A percentile compares a stretch with the other conserved stretches of the same genome.
Conservation (phyloP, 441 rosid species). For the Lepidium campestre region DNA sequence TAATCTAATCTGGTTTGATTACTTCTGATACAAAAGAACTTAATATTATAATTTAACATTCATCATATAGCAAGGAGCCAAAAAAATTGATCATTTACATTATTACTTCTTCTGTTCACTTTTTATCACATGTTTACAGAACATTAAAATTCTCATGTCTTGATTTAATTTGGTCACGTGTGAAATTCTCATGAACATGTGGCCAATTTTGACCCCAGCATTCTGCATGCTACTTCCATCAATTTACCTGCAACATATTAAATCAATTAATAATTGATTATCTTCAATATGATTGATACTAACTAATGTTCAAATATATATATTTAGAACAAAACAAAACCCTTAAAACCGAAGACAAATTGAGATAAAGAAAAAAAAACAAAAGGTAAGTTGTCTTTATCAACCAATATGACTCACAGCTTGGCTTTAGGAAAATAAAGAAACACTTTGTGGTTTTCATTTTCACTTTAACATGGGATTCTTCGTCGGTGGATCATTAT, state of each 20-base stretch:
- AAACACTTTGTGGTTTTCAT: slow-evolving; percentile 1
- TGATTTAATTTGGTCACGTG: not conserved
- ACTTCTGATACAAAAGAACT: not conserved
- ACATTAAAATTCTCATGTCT: slow-evolving; percentile 2
- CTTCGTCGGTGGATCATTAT: slow-evolving; percentile 29
- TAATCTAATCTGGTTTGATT: not conserved
- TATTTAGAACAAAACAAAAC: not conserved
- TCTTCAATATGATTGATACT: not conserved
- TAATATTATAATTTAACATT: not conserved
- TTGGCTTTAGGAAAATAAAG: not conserved
- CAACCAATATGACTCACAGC: not conserved
- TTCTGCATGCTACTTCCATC: slow-evolving; percentile 76
- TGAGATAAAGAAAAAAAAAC: not conserved
- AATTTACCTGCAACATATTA: slow-evolving; percentile 61
- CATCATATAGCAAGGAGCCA: not conserved
- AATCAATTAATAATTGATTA: not conserved
- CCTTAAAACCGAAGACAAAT: not conserved
- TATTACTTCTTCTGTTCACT: not conserved
- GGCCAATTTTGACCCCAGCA: slow-evolving; percentile 53
- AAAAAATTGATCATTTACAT: slow-evolving; percentile 28
- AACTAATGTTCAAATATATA: not conserved
- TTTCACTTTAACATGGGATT: slow-evolving; percentile 17
- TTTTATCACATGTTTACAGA: slow-evolving; percentile 10
- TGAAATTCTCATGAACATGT: slow-evolving; percentile 43
- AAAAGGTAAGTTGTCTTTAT: not conserved